Percentiles rank a stretch among this genome's conserved stretches.
phyloP scores from a whole-genome alignment of 768 basidiomycete species.

The Amanita rubescens region DNA sequence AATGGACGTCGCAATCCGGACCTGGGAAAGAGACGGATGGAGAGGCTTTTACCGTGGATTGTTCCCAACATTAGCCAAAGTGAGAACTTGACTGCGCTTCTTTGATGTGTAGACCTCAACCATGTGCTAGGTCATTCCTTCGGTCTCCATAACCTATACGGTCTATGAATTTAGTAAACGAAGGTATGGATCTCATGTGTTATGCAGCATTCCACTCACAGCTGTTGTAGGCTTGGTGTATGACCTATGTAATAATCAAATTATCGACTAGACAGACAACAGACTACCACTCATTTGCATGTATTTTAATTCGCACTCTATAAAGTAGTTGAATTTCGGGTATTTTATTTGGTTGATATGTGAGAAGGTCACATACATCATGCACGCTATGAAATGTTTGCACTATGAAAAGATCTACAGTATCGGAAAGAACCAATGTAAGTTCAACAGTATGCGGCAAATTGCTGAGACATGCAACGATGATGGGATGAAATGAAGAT shows the following conservation, averaged over 20 bases:
- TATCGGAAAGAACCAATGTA: too few species aligned
- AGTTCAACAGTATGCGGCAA: not conserved
- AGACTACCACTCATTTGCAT: constrained; percentile 5
- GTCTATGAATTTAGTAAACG: constrained; percentile 87
- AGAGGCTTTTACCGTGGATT: constrained; percentile 91
- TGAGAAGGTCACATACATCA: constrained; percentile 1
- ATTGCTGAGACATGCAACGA: not conserved
- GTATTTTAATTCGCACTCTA: constrained; percentile 8
- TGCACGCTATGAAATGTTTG: not conserved
- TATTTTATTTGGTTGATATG: not conserved
- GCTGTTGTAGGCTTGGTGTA: constrained; percentile 51
- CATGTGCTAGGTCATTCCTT: constrained; percentile 74
- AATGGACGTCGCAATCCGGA: constrained; percentile 73
- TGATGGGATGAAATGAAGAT: not conserved
- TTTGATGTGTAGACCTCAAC: constrained; percentile 3
- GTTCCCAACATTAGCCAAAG: constrained; percentile 90
- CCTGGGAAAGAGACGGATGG: constrained; percentile 83
- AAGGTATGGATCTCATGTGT: constrained; percentile 37
- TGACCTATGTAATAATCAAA: constrained; percentile 23
- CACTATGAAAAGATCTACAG: constrained; percentile 5
- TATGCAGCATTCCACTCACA: constrained; percentile 7
- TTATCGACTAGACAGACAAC: constrained; percentile 9
- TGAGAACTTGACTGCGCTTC: constrained; percentile 17
- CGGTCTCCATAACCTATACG: constrained; percentile 95
- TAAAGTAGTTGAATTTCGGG: constrained; percentile 1